A percentile compares a stretch with the other conserved stretches of the same genome.
Evolutionary conservation across 768 basidiomycete species (phyloP).

Genomic region (Leccinum subtestaceum): DNA sequence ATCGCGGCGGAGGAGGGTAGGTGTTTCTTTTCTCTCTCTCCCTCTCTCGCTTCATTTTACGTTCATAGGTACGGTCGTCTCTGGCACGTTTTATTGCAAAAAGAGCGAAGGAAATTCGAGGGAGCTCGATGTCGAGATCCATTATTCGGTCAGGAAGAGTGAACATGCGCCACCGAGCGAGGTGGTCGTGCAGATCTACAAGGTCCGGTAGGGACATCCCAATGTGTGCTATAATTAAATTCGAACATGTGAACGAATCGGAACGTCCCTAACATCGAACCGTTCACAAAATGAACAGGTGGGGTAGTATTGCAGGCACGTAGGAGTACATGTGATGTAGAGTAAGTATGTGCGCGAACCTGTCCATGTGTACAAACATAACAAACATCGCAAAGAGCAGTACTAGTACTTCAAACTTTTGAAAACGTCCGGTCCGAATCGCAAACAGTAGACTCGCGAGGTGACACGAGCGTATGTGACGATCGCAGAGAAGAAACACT

Average conservation of each 20-base stretch:
- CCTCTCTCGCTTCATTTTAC: conserved; percentile 14
- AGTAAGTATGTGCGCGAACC: conserved; percentile 2
- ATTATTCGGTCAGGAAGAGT: conserved; percentile 54
- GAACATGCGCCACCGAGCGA: conserved; percentile 35
- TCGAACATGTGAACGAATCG: not conserved
- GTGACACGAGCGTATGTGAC: conserved; percentile 2
- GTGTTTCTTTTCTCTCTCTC: conserved; percentile 17
- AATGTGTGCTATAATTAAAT: not conserved
- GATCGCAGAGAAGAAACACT: conserved; percentile 11
- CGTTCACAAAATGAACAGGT: not conserved
- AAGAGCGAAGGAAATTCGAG: conserved; percentile 81
- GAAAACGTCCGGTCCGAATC: conserved; percentile 10
- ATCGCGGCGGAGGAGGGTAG: conserved; percentile 72
- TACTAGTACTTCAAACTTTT: not conserved
- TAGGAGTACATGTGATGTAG: conserved; percentile 7
- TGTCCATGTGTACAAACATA: not conserved
- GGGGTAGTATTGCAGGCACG: conserved; percentile 12
- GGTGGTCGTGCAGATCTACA: conserved; percentile 73
- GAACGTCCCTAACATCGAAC: not conserved
- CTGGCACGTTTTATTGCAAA: conserved; percentile 78
- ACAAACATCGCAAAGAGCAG: not conserved
- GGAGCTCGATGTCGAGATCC: conserved; percentile 90
- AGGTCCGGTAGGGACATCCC: conserved; percentile 51
- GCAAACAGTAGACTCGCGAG: not conserved
- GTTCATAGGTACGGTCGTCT: conserved; percentile 61